phyloP scores from a whole-genome alignment of 129 eudicot species.

The Saussurea involucrata region DNA sequence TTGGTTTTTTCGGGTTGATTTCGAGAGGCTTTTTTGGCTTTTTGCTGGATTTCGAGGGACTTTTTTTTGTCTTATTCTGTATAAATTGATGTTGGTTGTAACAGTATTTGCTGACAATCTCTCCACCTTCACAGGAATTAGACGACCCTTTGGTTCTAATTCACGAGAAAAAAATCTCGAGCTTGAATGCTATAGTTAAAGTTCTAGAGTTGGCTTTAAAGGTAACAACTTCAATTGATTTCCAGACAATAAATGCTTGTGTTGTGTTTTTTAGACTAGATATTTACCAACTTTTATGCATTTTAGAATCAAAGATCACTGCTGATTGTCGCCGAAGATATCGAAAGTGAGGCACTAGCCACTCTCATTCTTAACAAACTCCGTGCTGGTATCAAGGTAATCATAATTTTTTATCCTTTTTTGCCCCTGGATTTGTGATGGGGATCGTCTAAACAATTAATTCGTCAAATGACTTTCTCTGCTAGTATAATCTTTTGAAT shows the following conservation, averaged over 20 bases:
- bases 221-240: slow-evolving; percentile 25
- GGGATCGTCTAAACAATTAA: no score
- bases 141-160: slow-evolving; percentile 67
- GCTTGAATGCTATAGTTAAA: slow-evolving; percentile 58
- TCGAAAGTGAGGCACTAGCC: slow-evolving; percentile 72
- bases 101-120: neutral
- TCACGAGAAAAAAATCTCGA: slow-evolving; percentile 69
- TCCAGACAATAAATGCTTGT: neutral
- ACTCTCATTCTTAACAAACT: slow-evolving; percentile 74
- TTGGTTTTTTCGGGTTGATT: no score
- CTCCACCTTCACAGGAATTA: slow-evolving; percentile 48
- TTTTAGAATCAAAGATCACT: slow-evolving; percentile 61
- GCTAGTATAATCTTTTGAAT: neutral
- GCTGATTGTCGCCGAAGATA: slow-evolving; percentile 75
- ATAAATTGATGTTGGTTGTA: neutral
- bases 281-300: neutral
- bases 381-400: slow-evolving; percentile 79
- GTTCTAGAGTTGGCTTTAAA: slow-evolving; percentile 69
- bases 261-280: neutral
- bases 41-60: no score
- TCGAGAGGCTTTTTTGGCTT: no score
- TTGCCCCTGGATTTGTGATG: neutral
- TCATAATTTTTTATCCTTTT: neutral
- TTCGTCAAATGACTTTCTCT: neutral
- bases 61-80: neutral